Evolutionary conservation across 805 yeast genomes (phyloP).

Genomic region (Debaryomyces hansenii): DNA sequence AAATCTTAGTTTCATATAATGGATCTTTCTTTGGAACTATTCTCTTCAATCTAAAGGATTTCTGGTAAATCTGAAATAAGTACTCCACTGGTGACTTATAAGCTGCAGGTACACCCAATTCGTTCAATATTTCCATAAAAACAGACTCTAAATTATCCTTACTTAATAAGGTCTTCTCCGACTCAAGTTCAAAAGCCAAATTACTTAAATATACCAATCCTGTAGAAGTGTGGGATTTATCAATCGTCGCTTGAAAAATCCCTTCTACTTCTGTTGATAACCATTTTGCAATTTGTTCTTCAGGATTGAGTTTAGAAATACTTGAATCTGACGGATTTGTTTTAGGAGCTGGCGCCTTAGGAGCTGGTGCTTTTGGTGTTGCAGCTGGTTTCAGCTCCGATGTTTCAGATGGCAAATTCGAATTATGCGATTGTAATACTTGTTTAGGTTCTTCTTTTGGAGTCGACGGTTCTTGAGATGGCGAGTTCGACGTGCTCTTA

Average conservation of each 20-base stretch:
- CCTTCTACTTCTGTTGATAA: constrained; percentile 33
- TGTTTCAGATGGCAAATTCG: constrained; percentile 1
- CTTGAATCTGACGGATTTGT: background rate
- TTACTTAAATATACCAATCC: constrained; percentile 22
- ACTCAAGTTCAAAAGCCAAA: constrained; percentile 21
- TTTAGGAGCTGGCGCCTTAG: background rate
- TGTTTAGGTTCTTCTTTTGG: background rate
- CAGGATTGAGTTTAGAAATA: background rate
- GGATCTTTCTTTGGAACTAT: constrained; percentile 42
- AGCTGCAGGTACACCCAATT: constrained; percentile 44
- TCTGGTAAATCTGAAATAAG: constrained; percentile 45
- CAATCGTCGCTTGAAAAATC: constrained; percentile 35
- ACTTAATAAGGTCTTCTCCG: constrained; percentile 15
- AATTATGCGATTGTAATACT: background rate
- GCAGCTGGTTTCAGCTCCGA: constrained; percentile 3
- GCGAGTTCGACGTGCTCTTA: background rate
- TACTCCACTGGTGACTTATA: constrained; percentile 45
- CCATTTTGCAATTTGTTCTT: constrained; percentile 32
- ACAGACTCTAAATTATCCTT: constrained; percentile 47
- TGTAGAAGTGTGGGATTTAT: constrained; percentile 6
- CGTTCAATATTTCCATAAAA: constrained; percentile 57
- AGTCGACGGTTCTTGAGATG: background rate
- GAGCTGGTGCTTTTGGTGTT: background rate
- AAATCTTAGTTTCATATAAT: constrained; percentile 33
- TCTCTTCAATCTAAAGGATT: constrained; percentile 43